A percentile compares a stretch with the other conserved stretches of the same genome.
These are phyloP conservation scores for Pestalotiopsis sp. DNA, from an alignment of 2,329 filamentous ascomycete genomes.

Conservation along the genomic window DNA sequence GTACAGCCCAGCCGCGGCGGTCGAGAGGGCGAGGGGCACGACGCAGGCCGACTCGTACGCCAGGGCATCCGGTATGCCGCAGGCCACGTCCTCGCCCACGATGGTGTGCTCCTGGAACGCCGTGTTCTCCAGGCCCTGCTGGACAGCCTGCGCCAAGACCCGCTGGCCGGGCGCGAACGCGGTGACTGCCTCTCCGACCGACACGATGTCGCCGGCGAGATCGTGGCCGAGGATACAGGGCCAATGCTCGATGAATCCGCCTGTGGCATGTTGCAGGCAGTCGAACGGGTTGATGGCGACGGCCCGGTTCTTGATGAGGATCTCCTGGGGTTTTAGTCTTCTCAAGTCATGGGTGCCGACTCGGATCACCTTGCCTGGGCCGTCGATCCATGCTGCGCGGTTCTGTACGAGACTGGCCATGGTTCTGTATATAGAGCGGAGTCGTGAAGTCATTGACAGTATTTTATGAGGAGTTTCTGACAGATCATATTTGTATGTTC, in stretches of 20 bases:
- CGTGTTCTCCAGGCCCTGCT: conserved; percentile 6
- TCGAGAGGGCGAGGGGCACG: conserved; percentile 17
- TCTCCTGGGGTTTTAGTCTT: not conserved
- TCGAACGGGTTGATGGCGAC: conserved; percentile 12
- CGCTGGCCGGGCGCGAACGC: conserved; percentile 26
- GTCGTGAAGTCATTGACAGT: not conserved
- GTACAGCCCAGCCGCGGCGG: conserved; percentile 17
- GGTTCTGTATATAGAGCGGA: not conserved
- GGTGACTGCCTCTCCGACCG: conserved; percentile 18
- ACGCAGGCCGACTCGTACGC: conserved; percentile 15
- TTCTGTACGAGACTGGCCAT: not conserved
- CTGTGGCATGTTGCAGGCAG: conserved; percentile 4
- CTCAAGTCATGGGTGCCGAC: not conserved
- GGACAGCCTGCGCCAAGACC: conserved; percentile 16
- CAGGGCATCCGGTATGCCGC: conserved; percentile 15
- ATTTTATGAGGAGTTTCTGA: not conserved
- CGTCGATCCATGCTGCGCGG: conserved; percentile 8
- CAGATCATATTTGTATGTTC: not conserved
- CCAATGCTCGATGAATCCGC: conserved; percentile 21
- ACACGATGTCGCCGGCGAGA: conserved; percentile 25
- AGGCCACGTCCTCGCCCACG: not conserved
- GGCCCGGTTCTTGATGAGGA: conserved; percentile 6
- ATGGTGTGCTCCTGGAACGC: conserved; percentile 16
- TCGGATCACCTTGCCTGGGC: not conserved
- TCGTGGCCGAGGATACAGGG: conserved; percentile 26